Base-by-base conservation (phyloP, 805 yeast genomes). In the Lachancea mirantina region DNA sequence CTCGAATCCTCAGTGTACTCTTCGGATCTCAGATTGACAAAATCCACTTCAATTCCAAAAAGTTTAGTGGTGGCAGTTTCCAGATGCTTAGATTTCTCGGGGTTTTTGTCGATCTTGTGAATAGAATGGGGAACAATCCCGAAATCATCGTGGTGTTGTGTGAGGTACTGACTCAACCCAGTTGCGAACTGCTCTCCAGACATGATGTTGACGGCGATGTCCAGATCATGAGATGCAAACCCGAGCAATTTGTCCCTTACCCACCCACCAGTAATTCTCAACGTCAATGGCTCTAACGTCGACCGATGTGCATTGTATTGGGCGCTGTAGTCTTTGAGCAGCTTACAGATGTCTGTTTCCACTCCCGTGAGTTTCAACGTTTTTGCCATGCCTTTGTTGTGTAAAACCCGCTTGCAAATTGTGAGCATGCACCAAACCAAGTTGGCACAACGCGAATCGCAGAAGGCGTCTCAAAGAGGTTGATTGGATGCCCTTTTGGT, bases 261-360 rank as follows among this genome's bases (percentile, higher is more conserved):
- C 98, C 98, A 89, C 0, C 98, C 98, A 21, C 98, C 98, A 0
- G 96, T 88, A 44, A 92, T 83, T 39, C 98, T 58, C 23, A 40
- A 44, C n/a, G 32, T 42, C 35, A 48, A 31, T 6, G 50, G 55
- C 25, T 45, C 52, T 11, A 28, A 14, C 8, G 11, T 20, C 7
- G 34, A 15, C 14, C 25, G 10, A 4, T 22, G 16, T 2, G 26
- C 13, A 27, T 55, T 55, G 31, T 54, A 57, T 8, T 49, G 40
- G 10, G 37, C 36, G n/a, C 50, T 43, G 31, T 45, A 57, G 28
- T 57, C 60, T 19, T 45, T 55, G 17, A 57, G 35, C 19, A 57
- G 32, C 9, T 35, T 32, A 28, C 61, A 54, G 14, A 57, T 46
- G 14, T 47, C 29, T 8, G 36, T 30, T 40, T 57, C 62, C 5